Conservation (phyloP, 331 rosid genomes). For the Pyracantha coccinea region DNA sequence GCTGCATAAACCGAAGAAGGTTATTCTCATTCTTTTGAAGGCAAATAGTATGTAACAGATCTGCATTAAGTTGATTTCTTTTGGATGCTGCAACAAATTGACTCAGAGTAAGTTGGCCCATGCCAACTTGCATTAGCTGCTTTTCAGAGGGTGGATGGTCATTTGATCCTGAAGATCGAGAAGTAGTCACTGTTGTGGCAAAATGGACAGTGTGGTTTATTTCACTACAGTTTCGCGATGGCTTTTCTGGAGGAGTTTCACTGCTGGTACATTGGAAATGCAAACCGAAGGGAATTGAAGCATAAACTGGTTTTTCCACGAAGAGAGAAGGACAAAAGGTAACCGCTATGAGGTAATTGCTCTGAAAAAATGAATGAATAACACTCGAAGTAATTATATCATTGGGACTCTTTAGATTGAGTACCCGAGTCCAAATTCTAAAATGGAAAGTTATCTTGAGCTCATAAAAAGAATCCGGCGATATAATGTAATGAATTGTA, state of each 20-base stretch:
- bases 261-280: neutral
- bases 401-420: neutral
- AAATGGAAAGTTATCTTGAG: neutral
- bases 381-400: neutral
- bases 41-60: neutral
- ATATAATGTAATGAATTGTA: neutral
- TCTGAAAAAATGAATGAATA: neutral
- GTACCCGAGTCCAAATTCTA: neutral
- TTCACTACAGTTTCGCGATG: neutral
- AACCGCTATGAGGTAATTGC: neutral
- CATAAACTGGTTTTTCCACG: neutral
- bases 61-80: neutral
- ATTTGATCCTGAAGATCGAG: neutral
- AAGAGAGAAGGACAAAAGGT: neutral
- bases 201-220: neutral
- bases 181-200: neutral
- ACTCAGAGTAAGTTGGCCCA: neutral
- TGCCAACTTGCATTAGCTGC: neutral
- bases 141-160: neutral
- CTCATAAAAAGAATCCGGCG: neutral
- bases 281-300: neutral
- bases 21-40: neutral
- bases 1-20: neutral
- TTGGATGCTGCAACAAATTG: neutral
- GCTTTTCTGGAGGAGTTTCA: neutral